Base-by-base conservation (phyloP, 1,139 yeast species). In the Blastobotrys capitulatus region DNA sequence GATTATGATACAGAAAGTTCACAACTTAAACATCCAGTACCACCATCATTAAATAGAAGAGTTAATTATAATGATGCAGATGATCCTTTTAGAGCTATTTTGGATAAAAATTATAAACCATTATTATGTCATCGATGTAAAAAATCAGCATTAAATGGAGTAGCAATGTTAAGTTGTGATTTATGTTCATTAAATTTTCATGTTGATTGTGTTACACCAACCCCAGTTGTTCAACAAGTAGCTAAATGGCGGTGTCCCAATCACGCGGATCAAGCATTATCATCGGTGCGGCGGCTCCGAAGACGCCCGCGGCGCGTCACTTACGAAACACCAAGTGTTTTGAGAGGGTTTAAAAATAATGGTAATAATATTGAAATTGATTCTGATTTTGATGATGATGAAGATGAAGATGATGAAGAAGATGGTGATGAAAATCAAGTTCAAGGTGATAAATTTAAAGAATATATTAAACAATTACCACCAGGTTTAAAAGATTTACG, bases 221-320 rank as follows among this genome's bases (percentile, higher is more conserved):
- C n/a, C n/a, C 96, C 96, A 1, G 79, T 84, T n/a, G 87, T 88
- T 60, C 80, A 86, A 22, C 68, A 88, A 38, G 94, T 95, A 1
- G 75, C 78, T 39, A 86, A 86, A 62, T 92, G 98, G 98, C 82
- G 81, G 67, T 92, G 98, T 64, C 98, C 97, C 0, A 82, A 86
- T 59, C 98, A 92, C 67, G 78, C 81, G 13, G 87, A 80, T 43
- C 75, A 76, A 44, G 38, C 37, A 2, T 69, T 83, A 8, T 60
- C 79, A 66, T 59, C 51, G 52, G 52, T 60, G 26, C 65, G 64
- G 12, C 59, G 89, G 29, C 75, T 79, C 51, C 66, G 65, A 9
- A 58, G 89, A 29, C 75, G 79, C 51, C 75, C 86, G 58, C 74
- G 78, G 54, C 77, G 77, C 58, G 74, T 86, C 49, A 65, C 72